These are phyloP conservation scores for Diaporthe caulivora DNA, from an alignment of 2,329 filamentous ascomycete species.

Conservation along the genomic window DNA sequence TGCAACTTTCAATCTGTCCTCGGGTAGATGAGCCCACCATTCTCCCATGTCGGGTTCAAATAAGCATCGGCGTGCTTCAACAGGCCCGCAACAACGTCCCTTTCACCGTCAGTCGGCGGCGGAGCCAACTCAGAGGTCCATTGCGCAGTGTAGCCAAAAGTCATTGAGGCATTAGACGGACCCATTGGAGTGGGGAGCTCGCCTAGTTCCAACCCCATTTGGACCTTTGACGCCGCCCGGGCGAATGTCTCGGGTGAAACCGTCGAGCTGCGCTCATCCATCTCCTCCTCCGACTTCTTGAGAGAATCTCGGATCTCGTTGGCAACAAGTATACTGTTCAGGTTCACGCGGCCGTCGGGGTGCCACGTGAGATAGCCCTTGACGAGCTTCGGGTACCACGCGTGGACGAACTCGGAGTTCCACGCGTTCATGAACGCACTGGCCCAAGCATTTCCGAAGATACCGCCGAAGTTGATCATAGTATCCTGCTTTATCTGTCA, in stretches of 20 bases:
- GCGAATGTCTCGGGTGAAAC: background rate
- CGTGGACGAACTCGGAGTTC: conserved; percentile 49
- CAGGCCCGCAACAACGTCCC: conserved; percentile 38
- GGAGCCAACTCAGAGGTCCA: conserved; percentile 52
- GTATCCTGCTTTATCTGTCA: conserved; percentile 46
- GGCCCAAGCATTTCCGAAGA: conserved; percentile 20
- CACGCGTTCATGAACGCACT: conserved; percentile 53
- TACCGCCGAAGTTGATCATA: conserved; percentile 33
- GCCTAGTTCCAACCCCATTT: conserved; percentile 6
- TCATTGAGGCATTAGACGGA: conserved; percentile 35
- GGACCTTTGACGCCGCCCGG: conserved; percentile 10
- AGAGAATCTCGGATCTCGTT: conserved; percentile 42
- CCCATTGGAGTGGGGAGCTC: conserved; percentile 38
- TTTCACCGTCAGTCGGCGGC: conserved; percentile 36
- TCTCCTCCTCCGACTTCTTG: conserved; percentile 1
- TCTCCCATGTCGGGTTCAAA: conserved; percentile 48
- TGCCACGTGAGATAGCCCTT: conserved; percentile 46
- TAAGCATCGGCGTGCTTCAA: conserved; percentile 46
- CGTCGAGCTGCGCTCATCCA: conserved; percentile 17
- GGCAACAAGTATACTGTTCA: conserved; percentile 45
- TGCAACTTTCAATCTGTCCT: conserved; percentile 42
- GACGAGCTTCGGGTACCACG: conserved; percentile 42
- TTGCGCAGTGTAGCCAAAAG: conserved; percentile 47
- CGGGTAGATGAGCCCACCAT: conserved; percentile 52
- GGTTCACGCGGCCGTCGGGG: conserved; percentile 41